Conservation (phyloP, 495 filamentous ascomycete species). For the Chaetomidium leptoderma region DNA sequence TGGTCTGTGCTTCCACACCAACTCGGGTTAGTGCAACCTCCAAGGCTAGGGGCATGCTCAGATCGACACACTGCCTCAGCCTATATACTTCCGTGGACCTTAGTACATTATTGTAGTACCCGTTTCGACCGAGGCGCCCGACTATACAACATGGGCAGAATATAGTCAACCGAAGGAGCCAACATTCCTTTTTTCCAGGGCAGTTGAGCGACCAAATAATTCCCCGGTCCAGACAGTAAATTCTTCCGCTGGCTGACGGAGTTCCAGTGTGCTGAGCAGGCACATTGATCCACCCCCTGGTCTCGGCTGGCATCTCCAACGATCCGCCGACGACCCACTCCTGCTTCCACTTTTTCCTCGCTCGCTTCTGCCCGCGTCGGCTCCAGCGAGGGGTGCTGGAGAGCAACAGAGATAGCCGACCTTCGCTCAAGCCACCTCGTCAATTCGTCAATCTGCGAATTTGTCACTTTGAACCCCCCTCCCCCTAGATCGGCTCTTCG, state of each 20-base stretch:
- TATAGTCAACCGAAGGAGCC: too few species aligned
- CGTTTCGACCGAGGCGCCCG: too few species aligned
- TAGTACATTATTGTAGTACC: too few species aligned
- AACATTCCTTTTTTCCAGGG: too few species aligned
- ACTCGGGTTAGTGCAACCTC: neutral
- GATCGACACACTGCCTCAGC: neutral
- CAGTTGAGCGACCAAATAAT: too few species aligned
- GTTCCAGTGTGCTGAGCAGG: neutral
- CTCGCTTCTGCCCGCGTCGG: slow-evolving; percentile 33
- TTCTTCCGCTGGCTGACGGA: too few species aligned
- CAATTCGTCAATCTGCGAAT: neutral
- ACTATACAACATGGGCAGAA: too few species aligned
- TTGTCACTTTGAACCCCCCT: neutral
- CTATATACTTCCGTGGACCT: too few species aligned
- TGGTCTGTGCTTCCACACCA: neutral
- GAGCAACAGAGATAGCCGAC: slow-evolving; percentile 12
- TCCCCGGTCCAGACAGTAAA: too few species aligned
- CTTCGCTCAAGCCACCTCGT: neutral
- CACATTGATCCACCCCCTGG: slow-evolving; percentile 8
- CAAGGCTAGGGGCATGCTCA: neutral
- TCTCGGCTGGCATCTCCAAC: slow-evolving; percentile 19
- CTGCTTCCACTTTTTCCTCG: slow-evolving; percentile 11
- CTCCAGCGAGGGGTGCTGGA: slow-evolving; percentile 17
- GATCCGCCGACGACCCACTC: slow-evolving; percentile 21
- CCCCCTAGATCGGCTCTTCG: neutral